Base-by-base conservation (phyloP, 1,139 yeast species). In the Keqinozyma sinolaborantium region DNA sequence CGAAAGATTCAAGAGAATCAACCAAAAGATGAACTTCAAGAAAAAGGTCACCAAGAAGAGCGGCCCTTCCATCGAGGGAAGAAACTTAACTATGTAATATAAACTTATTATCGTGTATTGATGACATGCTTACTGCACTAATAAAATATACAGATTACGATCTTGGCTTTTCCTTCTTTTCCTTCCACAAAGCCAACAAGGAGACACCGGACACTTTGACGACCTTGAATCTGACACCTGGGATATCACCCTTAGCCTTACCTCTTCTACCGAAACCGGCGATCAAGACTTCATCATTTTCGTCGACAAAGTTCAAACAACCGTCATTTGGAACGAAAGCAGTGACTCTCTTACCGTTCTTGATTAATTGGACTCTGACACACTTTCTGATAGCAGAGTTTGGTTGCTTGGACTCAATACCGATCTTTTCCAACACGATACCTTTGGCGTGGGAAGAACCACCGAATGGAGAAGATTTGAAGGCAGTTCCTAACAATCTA, bases 191-290 rank as follows among this genome's bases (percentile, higher is more conserved):
- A 68, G 99, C 98, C 70, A 90, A 82, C 74, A 94, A 83, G 60
- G 98, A 92, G 66, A 94, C 98, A 85, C 98, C 98, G 59, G 98
- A 87, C 60, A 94, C 99, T 83, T 94, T 94, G 71, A 94, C 98
- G 70, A 92, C 97, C 87, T 92, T 92, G 87, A 92, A 92, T 84
- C 98, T 90, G 70, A 92, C 98, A 86, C 98, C 98, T 75, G 98
- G 98, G 68, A 92, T 90, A 88, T 92, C 98, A 83, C 99, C 98
- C 95, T 94, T 94, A 71, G 99, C 98, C 84, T 92, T 92, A 81
- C 99, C 99, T 84, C 95, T 92, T 80, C 98, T 88, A 86, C 99
- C 99, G 87, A 94, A 94, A 82, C 99, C 99, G 62, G 99, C 97
- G 61, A 92, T 79, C 65, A 92, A 80, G 60, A 92, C 98, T 76